Evolutionary conservation across 176 grass and related monocot genomes (phyloP).

Genomic region (Tillandsia fasciculata): DNA sequence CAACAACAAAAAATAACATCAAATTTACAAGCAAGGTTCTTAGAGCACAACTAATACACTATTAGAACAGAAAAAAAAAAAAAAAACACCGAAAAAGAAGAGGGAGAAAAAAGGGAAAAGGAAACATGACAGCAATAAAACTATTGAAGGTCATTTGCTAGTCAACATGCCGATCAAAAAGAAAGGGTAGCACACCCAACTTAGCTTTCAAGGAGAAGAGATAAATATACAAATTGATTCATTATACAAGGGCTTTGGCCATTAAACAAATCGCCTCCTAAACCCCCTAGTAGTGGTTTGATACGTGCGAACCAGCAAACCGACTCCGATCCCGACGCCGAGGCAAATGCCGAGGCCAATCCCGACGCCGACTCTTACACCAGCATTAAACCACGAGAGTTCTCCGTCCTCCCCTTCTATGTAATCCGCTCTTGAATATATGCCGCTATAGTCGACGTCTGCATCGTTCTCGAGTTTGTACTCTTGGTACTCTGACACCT

Average conservation of each 20-base stretch:
- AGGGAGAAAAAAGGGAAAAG: no score
- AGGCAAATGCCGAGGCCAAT: constrained; percentile 89
- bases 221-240: no score
- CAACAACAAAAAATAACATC: no score
- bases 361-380: constrained; percentile 76
- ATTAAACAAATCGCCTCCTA: constrained; percentile 55
- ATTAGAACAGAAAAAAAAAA: no score
- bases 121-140: no score
- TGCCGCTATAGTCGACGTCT: constrained; percentile 51
- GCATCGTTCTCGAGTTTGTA: constrained; percentile 36
- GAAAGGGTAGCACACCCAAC: not conserved
- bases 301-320: constrained; percentile 72
- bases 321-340: constrained; percentile 73
- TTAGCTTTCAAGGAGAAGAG: not conserved
- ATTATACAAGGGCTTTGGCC: not conserved
- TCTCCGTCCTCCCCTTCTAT: constrained; percentile 78
- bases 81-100: no score
- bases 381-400: constrained; percentile 94
- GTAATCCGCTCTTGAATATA: constrained; percentile 49
- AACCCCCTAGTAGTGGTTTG: constrained; percentile 66
- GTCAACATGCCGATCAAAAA: no score
- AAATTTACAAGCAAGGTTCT: no score
- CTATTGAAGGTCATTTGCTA: no score
- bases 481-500: constrained; percentile 55
- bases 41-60: no score